Evolutionary conservation across 2,329 filamentous ascomycete genomes (phyloP), one percentile per base, ranked within the genome.

Genomic region (Phialemonium atrogriseum): DNA sequence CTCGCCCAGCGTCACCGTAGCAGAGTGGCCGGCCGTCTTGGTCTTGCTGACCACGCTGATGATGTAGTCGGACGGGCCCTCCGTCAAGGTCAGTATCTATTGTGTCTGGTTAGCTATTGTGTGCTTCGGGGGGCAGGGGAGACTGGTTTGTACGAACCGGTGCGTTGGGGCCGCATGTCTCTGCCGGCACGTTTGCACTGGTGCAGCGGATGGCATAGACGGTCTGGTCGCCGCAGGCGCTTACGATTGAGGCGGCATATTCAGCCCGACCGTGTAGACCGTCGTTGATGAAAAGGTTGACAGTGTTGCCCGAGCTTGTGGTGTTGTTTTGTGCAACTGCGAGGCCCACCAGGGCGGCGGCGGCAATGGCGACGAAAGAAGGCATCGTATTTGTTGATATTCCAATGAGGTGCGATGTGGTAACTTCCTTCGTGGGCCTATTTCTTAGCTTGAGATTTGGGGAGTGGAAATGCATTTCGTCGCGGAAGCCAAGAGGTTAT

Each of bases 261-360:
- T 33, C n/a, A n/a, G n/a, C 17, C 18, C 12, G 8, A 14, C 13
- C 21, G 12, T 12, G 18, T 14, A 5, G 4, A 3, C 5, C 10
- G 12, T 25, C 30, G 30, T 36, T 30, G 12, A 39, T 17, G 14
- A 39, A 39, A 30, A 39, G 28, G 30, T 35, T 36, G 30, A 36
- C 24, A 12, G 33, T 36, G n/a, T n/a, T n/a, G n/a, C n/a, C n/a
- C n/a, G n/a, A n/a, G n/a, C n/a, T n/a, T n/a, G n/a, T n/a, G n/a
- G n/a, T n/a, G n/a, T n/a, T n/a, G n/a, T n/a, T n/a, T n/a, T n/a
- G n/a, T n/a, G n/a, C n/a, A n/a, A n/a, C n/a, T n/a, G n/a, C n/a
- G n/a, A n/a, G n/a, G n/a, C n/a, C n/a, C n/a, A n/a, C n/a, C n/a
- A n/a, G n/a, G n/a, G n/a, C n/a, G n/a, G n/a, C n/a, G n/a, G n/a